These are phyloP conservation scores for Pleurotus tuber-regium DNA, from an alignment of 768 basidiomycete species.

Conservation along the genomic window DNA sequence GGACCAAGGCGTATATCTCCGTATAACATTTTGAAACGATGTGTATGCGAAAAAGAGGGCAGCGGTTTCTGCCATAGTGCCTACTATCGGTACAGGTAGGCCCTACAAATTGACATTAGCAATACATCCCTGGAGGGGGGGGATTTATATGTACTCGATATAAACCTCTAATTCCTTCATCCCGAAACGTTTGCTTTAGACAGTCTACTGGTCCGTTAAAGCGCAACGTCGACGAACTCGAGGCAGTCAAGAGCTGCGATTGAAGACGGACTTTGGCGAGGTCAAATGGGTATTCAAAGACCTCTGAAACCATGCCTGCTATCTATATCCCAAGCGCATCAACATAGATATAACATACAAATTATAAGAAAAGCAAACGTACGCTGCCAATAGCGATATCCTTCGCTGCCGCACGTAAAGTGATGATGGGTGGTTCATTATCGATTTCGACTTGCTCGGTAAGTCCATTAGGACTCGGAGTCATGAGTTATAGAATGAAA, in stretches of 20 bases:
- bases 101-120: too few relatives aligned
- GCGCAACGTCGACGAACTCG: conserved; percentile 39
- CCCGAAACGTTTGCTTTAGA: conserved; percentile 71
- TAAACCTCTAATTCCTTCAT: conserved; percentile 81
- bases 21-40: conserved; percentile 65
- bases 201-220: conserved; percentile 91
- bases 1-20: conserved; percentile 26
- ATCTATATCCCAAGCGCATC: conserved; percentile 39
- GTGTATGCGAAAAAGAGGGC: conserved; percentile 84
- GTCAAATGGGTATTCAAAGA: conserved; percentile 95
- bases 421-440: conserved; percentile 17
- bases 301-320: conserved; percentile 79
- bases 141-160: conserved; percentile 80
- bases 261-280: conserved; percentile 94
- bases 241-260: conserved; percentile 76
- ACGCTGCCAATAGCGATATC: conserved; percentile 61
- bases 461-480: conserved; percentile 17
- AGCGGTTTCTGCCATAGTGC: conserved; percentile 92
- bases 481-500: conserved; percentile 7
- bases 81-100: conserved; percentile 85
- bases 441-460: conserved; percentile 11
- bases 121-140: too few relatives aligned
- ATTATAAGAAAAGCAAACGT: conserved; percentile 21
- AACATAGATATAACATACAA: conserved; percentile 6
- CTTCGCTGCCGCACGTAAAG: conserved; percentile 31